Percentiles rank a stretch among this genome's conserved stretches.
Conservation (phyloP, 495 filamentous ascomycete genomes). For the Annulohypoxylon bovei region DNA sequence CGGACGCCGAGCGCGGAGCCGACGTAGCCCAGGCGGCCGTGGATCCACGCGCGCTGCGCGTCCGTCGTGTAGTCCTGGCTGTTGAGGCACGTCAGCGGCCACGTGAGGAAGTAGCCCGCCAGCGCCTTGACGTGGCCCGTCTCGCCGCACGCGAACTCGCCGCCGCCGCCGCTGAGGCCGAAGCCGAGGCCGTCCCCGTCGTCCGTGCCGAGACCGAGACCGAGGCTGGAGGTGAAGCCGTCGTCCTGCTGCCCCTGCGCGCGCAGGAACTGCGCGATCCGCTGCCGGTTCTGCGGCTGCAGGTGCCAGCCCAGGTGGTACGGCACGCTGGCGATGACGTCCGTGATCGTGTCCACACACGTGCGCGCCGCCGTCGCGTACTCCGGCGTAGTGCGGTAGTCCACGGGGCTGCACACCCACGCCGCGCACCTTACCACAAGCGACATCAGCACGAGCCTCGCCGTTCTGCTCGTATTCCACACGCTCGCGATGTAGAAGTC, state of each 20-base stretch:
- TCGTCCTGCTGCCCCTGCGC: background rate
- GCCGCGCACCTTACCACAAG: slow-evolving; percentile 61
- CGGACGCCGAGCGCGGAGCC: slow-evolving; percentile 57
- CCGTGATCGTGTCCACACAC: slow-evolving; percentile 56
- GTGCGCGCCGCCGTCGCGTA: slow-evolving; percentile 55
- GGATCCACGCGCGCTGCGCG: slow-evolving; percentile 58
- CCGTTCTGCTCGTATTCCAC: slow-evolving; percentile 58
- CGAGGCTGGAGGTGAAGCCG: no score
- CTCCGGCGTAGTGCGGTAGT: slow-evolving; percentile 64
- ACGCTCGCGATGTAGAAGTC: slow-evolving; percentile 61
- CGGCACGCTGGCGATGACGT: slow-evolving; percentile 62
- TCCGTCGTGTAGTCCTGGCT: slow-evolving; percentile 61
- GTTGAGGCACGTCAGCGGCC: slow-evolving; percentile 54
- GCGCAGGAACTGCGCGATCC: background rate
- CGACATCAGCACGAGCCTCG: slow-evolving; percentile 57
- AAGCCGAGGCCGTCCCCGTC: background rate
- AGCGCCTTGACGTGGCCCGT: slow-evolving; percentile 53
- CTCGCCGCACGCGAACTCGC: slow-evolving; percentile 50
- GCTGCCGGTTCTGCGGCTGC: slow-evolving; percentile 12
- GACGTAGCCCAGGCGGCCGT: slow-evolving; percentile 58
- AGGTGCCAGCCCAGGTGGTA: slow-evolving; percentile 62
- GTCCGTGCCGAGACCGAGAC: background rate
- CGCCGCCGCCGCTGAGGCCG: slow-evolving; percentile 17
- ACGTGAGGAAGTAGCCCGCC: slow-evolving; percentile 56
- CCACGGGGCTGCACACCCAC: slow-evolving; percentile 60